phyloP scores from a whole-genome alignment of 2,329 filamentous ascomycete genomes.

The Ophiostoma quercus region DNA sequence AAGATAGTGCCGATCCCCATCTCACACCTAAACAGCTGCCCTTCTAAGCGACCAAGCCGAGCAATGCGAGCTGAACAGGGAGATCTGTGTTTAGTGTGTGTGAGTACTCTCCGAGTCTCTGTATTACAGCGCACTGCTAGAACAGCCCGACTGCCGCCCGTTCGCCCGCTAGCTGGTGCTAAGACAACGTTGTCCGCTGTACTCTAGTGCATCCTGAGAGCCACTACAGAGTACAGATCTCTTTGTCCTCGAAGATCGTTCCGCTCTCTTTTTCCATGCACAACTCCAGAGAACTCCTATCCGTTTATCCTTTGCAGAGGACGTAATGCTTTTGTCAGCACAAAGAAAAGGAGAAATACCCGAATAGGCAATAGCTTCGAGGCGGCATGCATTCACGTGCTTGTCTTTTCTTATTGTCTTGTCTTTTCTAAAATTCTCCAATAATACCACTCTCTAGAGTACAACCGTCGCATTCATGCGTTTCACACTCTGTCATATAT shows the following conservation, averaged over 20 bases:
- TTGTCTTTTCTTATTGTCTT: too few species aligned
- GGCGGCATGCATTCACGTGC: neutral
- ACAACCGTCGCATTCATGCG: neutral
- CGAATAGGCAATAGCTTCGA: neutral
- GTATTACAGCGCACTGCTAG: too few species aligned
- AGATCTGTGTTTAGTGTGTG: too few species aligned
- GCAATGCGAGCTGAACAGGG: neutral
- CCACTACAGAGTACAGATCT: neutral
- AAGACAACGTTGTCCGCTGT: neutral
- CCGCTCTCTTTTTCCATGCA: neutral
- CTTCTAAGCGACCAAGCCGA: neutral
- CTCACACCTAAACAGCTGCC: neutral
- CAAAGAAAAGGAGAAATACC: neutral
- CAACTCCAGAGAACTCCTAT: too few species aligned
- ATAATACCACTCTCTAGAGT: neutral
- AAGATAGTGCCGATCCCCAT: neutral
- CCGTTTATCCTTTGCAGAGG: neutral
- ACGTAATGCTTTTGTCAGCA: neutral
- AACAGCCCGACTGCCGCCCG: neutral
- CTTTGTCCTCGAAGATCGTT: conserved; percentile 3
- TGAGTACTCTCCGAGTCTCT: too few species aligned
- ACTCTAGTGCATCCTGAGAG: neutral
- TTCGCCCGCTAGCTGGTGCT: neutral
- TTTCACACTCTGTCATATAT: neutral
- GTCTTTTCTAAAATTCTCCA: neutral